Base-by-base conservation (phyloP, 129 eudicot genomes). In the Artemisia argyi region DNA sequence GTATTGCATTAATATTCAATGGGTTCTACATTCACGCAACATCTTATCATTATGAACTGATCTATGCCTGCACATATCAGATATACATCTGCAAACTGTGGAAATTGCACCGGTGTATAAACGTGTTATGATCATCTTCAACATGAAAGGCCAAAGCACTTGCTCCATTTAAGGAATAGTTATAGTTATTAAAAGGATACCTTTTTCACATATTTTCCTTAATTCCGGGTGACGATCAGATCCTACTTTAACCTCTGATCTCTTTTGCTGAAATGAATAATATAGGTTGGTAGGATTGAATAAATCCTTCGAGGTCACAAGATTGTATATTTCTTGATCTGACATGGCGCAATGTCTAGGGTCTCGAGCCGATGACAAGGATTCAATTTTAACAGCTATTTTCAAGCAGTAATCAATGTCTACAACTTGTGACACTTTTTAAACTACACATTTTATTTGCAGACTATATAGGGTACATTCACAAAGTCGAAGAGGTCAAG, bases 71-170 rank as follows among this genome's bases (percentile, higher is more conserved):
- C 22, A 20, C 0, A 20, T 20, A 20, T 20, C 22, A 20, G 22
- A 20, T 20, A 20, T 20, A 20, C 22, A 20, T 20, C 22, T 20
- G 22, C 22, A 20, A 20, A 20, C 22, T 86, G 96, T 92, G 75
- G 98, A 94, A 85, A 87, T 79, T 53, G 96, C 94, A 72, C 95
- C 91, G 61, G 94, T 86, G 76, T 92, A 92, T 74, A 44, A 69
- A 73, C 87, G 94, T 24, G 96, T 96, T 49, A 92, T 78, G 66
- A 92, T 89, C 98, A 89, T 86, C 85, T 89, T 92, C 84, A 92
- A 80, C 82, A 92, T 72, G 82, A 92, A 92, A 53, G 98, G 98
- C 98, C 98, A 92, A 28, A 92, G 88, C 60, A 89, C 85, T 77
- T 89, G 94, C 96, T 92, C 88, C 79, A 84, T 62, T 24, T 24